Evolutionary conservation across 2,329 filamentous ascomycete genomes (phyloP), one percentile per base, ranked within the genome.

Genomic region (Sporothrix sp.): DNA sequence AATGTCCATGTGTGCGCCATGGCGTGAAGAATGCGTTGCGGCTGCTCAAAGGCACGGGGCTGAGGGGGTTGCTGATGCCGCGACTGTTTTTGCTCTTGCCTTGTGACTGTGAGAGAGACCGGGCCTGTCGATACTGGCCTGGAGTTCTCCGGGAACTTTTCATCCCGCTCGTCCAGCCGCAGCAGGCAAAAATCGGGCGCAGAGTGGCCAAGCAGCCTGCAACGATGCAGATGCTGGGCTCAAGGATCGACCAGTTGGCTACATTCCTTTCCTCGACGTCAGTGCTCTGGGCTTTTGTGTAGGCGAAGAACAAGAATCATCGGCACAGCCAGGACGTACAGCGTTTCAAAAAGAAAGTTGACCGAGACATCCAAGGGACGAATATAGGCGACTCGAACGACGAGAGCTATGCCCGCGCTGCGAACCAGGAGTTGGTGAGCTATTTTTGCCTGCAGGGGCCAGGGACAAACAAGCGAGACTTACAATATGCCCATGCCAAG

Each of bases 401-500:
- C 58, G 13, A 70, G 60, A 7, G 68, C 66, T 9, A 67, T 56
- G 2, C 67, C 68, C 21, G 67, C 67, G 38, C 68, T 70, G 37
- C 6, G 2, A n/a, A 36, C n/a, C n/a, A n/a, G n/a, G n/a, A n/a
- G n/a, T n/a, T n/a, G n/a, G n/a, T n/a, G n/a, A n/a, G n/a, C n/a
- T 25, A 2, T 2, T 2, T 7, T 42, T 8, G 18, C 35, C 9
- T 44, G 38, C 3, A 11, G 10, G 5, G 8, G 18, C 7, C 3
- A 1, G n/a, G 13, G 1, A 21, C 9, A 6, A 38, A 23, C 7
- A 14, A n/a, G 11, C 20, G 16, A 18, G 11, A 60, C 66, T 60
- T 62, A 76, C 72, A 77, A 59, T 52, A 74, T 67, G 11, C 69
- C 75, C 62, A 78, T 69, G 36, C 71, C 66, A 3, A 79, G 59